Base-by-base conservation (phyloP, 2,329 filamentous ascomycete genomes). In the Claviceps sp. region DNA sequence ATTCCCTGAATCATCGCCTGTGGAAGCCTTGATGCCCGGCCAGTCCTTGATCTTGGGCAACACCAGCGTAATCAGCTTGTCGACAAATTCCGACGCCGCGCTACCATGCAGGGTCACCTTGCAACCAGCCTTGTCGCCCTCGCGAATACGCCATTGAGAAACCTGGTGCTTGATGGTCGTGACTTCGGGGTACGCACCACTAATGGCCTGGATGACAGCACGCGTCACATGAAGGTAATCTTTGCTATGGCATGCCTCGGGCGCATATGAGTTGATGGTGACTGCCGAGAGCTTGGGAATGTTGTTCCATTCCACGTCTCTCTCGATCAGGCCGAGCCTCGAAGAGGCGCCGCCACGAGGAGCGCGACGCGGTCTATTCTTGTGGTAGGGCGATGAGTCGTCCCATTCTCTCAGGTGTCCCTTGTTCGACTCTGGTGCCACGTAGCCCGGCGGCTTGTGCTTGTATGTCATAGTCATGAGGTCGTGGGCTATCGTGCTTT, bases 31-130 rank as follows among this genome's bases (percentile, higher is more conserved):
- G 52, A 81, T 62, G 19, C 93, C 93, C 52, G 80, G 81, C 86
- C 89, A 98, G 60, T 98, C 93, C 75, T 97, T 98, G 70, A 98
- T 94, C 64, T 84, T 87, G 41, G 93, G 93, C 65, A 97, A 77
- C 5, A 98, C 90, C 8, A 97, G 74, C 65, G 95, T 89, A 52
- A 97, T 76, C 59, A 89, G 74, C 73, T 95, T 95, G 62, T 91
- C 86, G 45, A 98, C 65, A 67, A 98, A 96, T 66, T 96, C 85
- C 56, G 88, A 87, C 62, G 94, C 93, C 54, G 84, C 78, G 65
- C 93, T 85, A 34, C 88, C 89, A 52, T 76, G 74, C 56, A 98
- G 71, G 26, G 87, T 84, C 48, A 81, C 82, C 63, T 91, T 96
- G 59, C 87, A 81, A 54, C 87, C 81, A 30, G 88, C 76, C 57